phyloP scores from a whole-genome alignment of 331 rosid genomes.

The Quercus lobata region DNA sequence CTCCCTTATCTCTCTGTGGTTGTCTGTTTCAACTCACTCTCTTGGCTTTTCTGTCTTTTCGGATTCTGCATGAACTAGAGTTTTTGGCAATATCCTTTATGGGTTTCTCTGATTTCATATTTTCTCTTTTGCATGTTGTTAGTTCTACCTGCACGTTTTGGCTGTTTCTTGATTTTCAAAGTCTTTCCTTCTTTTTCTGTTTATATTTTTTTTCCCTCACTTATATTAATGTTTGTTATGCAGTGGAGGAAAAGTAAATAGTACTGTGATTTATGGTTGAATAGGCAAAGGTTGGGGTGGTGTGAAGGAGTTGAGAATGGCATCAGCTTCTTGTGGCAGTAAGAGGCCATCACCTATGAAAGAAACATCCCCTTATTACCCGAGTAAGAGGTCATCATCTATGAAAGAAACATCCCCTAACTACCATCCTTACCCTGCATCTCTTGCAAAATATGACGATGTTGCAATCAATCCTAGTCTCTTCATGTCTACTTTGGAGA shows the following conservation, averaged over 20 bases:
- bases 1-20: slow-evolving; percentile 21
- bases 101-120: neutral
- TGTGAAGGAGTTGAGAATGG: slow-evolving; percentile 42
- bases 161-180: neutral
- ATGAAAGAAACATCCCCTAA: slow-evolving; percentile 36
- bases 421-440: slow-evolving; percentile 49
- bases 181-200: slow-evolving; percentile 5
- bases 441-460: slow-evolving; percentile 58
- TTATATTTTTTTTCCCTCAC: neutral
- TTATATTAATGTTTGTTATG: neutral
- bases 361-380: slow-evolving; percentile 32
- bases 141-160: slow-evolving; percentile 12
- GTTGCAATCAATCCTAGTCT: slow-evolving; percentile 46
- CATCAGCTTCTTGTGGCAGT: slow-evolving; percentile 54
- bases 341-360: slow-evolving; percentile 35
- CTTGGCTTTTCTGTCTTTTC: slow-evolving; percentile 20
- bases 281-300: slow-evolving; percentile 24
- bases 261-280: slow-evolving; percentile 27
- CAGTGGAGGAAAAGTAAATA: slow-evolving; percentile 16
- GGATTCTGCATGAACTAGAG: slow-evolving; percentile 35
- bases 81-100: neutral
- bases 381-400: slow-evolving; percentile 31
- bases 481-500: slow-evolving; percentile 64
- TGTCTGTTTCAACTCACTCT: slow-evolving; percentile 28
- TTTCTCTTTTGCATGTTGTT: slow-evolving; percentile 15